Conservation (phyloP, 768 basidiomycete genomes). For the Lentinula aciculospora region DNA sequence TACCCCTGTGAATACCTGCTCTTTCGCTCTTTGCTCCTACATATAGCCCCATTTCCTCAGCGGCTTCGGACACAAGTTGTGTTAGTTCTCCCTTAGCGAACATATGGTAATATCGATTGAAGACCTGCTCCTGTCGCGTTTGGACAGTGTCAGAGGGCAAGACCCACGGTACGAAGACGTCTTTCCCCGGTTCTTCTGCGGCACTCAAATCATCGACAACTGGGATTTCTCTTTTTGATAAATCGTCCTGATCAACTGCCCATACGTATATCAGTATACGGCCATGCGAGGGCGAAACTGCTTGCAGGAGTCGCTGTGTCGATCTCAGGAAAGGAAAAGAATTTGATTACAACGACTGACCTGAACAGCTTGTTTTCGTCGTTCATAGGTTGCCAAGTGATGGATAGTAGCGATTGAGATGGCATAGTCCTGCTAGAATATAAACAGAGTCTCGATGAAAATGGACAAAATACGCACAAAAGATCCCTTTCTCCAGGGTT, state of each 20-base stretch:
- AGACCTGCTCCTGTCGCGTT: conserved; percentile 35
- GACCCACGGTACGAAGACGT: conserved; percentile 92
- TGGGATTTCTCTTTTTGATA: conserved; percentile 70
- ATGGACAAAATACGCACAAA: conserved; percentile 57
- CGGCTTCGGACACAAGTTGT: conserved; percentile 58
- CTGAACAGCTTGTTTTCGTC: conserved; percentile 71
- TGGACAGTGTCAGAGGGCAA: conserved; percentile 16
- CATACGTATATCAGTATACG: conserved; percentile 92
- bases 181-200: conserved; percentile 36
- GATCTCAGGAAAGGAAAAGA: background rate
- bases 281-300: conserved; percentile 63
- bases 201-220: conserved; percentile 16
- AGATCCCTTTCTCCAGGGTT: conserved; percentile 67
- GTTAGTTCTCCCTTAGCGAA: conserved; percentile 78
- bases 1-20: conserved; percentile 27
- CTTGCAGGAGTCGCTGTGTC: conserved; percentile 53
- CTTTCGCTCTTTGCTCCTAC: conserved; percentile 32
- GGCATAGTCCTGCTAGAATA: conserved; percentile 70
- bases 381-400: conserved; percentile 77
- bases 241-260: conserved; percentile 89
- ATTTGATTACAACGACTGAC: conserved; percentile 30
- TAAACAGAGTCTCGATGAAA: background rate
- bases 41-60: conserved; percentile 45
- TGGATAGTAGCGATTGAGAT: conserved; percentile 98
- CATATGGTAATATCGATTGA: conserved; percentile 95